Evolutionary conservation across 495 filamentous ascomycete genomes (phyloP), one percentile per base, ranked within the genome.

Genomic region (Podospora didyma): DNA sequence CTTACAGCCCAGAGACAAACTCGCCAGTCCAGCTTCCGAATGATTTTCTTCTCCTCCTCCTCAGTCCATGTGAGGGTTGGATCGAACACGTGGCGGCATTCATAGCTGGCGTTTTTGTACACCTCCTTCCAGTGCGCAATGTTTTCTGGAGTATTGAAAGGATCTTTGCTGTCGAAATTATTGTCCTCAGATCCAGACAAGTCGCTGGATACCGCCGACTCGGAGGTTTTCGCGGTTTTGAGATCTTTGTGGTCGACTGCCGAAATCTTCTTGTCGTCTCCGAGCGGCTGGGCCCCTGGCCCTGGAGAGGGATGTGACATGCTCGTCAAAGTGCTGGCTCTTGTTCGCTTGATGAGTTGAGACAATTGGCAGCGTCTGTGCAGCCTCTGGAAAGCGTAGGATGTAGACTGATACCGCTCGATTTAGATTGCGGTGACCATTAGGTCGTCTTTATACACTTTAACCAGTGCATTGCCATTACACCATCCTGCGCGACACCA

Each of bases 21-120:
- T 46, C 72, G 69, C 72, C 71, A 77, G 55, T 84, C 81, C 2
- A 80, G 56, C 56, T 82, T 83, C 20, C 81, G 65, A 9, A 84
- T 58, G 9, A 85, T 42, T 26, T 54, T 55, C 56, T 68, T 78
- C 64, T 84, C 82, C 58, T 85, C 82, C 49, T 77, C 69, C 9
- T 71, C 62, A 0, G 75, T 77, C 82, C 82, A 85, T 7, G 72
- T 73, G 26, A 78, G 53, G 7, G 68, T 71, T 9, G 82, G 75
- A 44, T 84, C 81, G 53, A 78, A 84, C 0, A 71, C 72, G 60
- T 81, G 76, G 34, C 72, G 66, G 52, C 79, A 79, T 47, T 79
- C 75, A 58, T 79, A 79, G 22, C 74, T 47, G 0, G 79, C 75
- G 21, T 77, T 72, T 47, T 82, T 76, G 58, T 82, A 82, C 0